A percentile compares a stretch with the other conserved stretches of the same genome.
Conservation (phyloP, 345 rosid species). For the Rhizophora mangle region DNA sequence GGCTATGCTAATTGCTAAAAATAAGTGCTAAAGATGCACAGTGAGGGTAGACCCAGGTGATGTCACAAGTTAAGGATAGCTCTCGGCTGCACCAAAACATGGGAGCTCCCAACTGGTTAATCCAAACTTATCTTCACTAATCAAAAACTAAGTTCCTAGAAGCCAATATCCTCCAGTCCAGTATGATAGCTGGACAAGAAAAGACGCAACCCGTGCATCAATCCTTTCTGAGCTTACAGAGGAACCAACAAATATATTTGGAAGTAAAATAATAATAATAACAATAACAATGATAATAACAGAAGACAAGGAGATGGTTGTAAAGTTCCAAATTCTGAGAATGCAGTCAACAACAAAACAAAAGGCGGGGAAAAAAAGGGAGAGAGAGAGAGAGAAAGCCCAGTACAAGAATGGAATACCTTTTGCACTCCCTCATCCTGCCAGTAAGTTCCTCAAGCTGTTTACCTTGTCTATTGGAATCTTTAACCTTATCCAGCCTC, state of each 20-base stretch:
- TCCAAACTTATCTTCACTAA: not conserved
- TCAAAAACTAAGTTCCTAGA: not conserved
- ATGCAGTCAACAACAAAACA: too few relatives aligned
- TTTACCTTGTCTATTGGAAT: slow-evolving; percentile 86
- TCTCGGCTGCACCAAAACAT: not conserved
- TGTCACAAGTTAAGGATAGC: not conserved
- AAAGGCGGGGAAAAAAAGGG: not conserved
- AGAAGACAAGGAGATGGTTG: too few relatives aligned
- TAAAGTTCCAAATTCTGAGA: not conserved
- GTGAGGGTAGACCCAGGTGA: not conserved
- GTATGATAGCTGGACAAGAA: not conserved
- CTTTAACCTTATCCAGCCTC: slow-evolving; percentile 92
- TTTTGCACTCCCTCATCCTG: slow-evolving; percentile 96
- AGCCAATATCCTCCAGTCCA: not conserved
- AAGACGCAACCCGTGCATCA: not conserved
- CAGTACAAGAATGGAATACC: slow-evolving; percentile 33
- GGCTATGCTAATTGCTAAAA: not conserved
- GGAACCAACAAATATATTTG: too few relatives aligned
- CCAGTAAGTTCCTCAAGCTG: slow-evolving; percentile 95
- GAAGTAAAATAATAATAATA: too few relatives aligned
- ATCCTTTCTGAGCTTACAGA: too few relatives aligned
- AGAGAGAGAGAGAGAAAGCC: not conserved
- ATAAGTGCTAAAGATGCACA: not conserved
- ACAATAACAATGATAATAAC: too few relatives aligned
- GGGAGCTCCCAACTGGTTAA: not conserved